phyloP scores from a whole-genome alignment of 2,329 filamentous ascomycete genomes.

The Calonectria leucothoes region DNA sequence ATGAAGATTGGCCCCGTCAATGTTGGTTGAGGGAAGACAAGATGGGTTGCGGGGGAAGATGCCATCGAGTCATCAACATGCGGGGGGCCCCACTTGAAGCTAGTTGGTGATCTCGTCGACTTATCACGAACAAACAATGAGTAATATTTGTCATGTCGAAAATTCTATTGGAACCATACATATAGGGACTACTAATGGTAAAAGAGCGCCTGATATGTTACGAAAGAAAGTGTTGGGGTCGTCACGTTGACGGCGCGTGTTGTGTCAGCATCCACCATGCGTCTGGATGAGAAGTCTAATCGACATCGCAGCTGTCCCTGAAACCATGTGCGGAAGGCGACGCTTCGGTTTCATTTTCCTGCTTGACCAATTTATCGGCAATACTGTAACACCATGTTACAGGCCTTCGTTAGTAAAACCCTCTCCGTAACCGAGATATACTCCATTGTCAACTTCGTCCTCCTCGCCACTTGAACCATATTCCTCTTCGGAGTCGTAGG shows the following conservation, averaged over 20 bases:
- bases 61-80: background rate
- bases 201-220: slow-evolving; percentile 23
- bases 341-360: slow-evolving; percentile 31
- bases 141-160: background rate
- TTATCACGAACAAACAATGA: background rate
- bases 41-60: slow-evolving; percentile 1
- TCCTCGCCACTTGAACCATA: no score
- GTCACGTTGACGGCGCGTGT: slow-evolving; percentile 30
- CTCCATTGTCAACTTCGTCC: no score
- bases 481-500: no score
- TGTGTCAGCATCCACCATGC: slow-evolving; percentile 36
- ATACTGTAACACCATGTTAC: no score
- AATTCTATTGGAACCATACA: slow-evolving; percentile 26
- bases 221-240: slow-evolving; percentile 29
- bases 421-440: no score
- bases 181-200: slow-evolving; percentile 26
- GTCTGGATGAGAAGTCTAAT: slow-evolving; percentile 41
- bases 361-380: no score
- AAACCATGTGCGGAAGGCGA: slow-evolving; percentile 34
- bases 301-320: slow-evolving; percentile 29
- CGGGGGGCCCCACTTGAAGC: slow-evolving; percentile 2
- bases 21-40: background rate
- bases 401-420: no score
- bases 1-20: background rate
- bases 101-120: background rate